Percentiles rank a stretch among this genome's conserved stretches.
Evolutionary conservation across 225 moss, liverwort and hornwort species (phyloP).

Genomic region (Anthoceros angustus): DNA sequence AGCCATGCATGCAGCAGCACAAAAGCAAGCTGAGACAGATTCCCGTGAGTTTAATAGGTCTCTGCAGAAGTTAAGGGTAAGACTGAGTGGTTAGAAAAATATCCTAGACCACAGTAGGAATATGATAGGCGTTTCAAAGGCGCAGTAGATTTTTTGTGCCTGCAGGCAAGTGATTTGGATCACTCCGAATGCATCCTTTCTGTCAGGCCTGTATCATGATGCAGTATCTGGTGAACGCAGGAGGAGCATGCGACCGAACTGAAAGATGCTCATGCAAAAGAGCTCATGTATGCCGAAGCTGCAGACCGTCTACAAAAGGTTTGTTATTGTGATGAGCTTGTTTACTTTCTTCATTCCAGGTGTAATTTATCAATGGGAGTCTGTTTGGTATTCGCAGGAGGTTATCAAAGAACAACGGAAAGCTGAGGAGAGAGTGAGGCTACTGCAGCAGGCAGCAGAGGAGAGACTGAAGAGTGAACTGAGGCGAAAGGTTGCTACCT

Average conservation of each 20-base stretch:
- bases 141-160: neutral
- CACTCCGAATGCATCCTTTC: neutral
- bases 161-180: neutral
- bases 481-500: slow-evolving; percentile 50
- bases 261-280: neutral
- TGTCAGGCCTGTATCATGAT: neutral
- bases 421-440: slow-evolving; percentile 48
- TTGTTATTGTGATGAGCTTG: neutral
- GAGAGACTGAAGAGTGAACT: slow-evolving; percentile 46
- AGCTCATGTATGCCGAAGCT: slow-evolving; percentile 1
- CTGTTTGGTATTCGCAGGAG: slow-evolving; percentile 23
- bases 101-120: neutral
- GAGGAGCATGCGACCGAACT: neutral
- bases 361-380: neutral
- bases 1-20: neutral
- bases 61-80: slow-evolving; percentile 4
- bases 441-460: slow-evolving; percentile 44
- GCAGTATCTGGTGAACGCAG: neutral
- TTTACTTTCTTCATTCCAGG: neutral
- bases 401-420: slow-evolving; percentile 53
- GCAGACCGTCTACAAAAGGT: slow-evolving; percentile 1
- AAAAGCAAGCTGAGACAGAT: slow-evolving; percentile 3
- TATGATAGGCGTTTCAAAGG: too few relatives aligned
- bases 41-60: neutral
- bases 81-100: neutral